Conservation (phyloP, 2,329 filamentous ascomycete species). For the Amauroascus niger region DNA sequence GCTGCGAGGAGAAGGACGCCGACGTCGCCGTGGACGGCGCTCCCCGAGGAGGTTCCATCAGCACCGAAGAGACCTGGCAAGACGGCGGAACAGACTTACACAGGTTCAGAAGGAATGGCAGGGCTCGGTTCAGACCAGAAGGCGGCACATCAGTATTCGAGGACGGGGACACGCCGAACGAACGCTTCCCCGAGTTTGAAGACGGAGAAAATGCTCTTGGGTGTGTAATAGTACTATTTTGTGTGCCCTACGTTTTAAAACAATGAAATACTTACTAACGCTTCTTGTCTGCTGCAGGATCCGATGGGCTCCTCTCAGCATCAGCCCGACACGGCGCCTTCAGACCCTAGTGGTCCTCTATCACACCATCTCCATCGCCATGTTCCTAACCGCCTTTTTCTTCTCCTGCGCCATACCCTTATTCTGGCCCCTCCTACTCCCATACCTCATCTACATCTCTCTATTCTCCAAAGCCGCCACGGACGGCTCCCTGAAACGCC, state of each 20-base stretch:
- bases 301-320: conserved; percentile 70
- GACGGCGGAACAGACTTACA: conserved; percentile 1
- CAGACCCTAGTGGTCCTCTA: conserved; percentile 70
- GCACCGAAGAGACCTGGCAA: conserved; percentile 10
- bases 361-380: conserved; percentile 62
- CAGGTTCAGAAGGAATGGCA: neutral
- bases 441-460: conserved; percentile 70
- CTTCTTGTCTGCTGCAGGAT: conserved; percentile 34
- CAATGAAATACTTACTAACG: neutral
- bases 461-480: conserved; percentile 68
- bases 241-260: neutral
- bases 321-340: conserved; percentile 60
- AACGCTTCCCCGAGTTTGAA: neutral
- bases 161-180: neutral
- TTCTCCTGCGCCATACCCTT: conserved; percentile 82
- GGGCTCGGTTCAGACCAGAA: neutral
- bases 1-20: neutral
- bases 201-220: neutral
- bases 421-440: conserved; percentile 68
- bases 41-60: neutral
- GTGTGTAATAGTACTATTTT: too few species aligned
- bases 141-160: neutral
- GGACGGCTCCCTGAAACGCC: conserved; percentile 63
- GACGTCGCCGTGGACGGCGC: neutral
- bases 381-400: conserved; percentile 71